Percentiles rank a stretch among this genome's conserved stretches.
These are phyloP conservation scores for Cylindrodendrum hubeiense DNA, from an alignment of 2,329 filamentous ascomycete genomes.

Conservation along the genomic window DNA sequence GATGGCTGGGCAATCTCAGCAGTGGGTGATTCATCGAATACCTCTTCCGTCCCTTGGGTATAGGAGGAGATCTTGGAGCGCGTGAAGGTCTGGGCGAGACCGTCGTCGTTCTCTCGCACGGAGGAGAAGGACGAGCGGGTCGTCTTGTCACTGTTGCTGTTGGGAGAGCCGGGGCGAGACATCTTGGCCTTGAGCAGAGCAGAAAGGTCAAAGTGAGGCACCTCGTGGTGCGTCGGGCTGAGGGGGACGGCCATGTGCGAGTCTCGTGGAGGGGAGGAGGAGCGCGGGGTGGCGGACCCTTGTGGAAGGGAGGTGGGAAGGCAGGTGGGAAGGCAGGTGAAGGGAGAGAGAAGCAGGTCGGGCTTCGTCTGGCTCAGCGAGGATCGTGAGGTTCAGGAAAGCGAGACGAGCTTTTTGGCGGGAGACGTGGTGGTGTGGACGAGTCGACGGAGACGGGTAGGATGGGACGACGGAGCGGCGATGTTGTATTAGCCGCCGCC, in stretches of 20 bases:
- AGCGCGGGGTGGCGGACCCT: constrained; percentile 37
- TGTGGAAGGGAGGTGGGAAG: constrained; percentile 27
- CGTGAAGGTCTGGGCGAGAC: constrained; percentile 73
- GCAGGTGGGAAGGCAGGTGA: constrained; percentile 3
- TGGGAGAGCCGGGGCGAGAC: constrained; percentile 52
- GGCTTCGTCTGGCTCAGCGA: constrained; percentile 9
- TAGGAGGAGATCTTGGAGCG: constrained; percentile 73
- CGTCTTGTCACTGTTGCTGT: constrained; percentile 50
- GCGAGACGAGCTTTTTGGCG: neutral
- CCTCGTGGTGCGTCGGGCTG: constrained; percentile 48
- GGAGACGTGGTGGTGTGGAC: constrained; percentile 2
- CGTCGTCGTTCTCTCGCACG: constrained; percentile 70
- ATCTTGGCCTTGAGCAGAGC: constrained; percentile 53
- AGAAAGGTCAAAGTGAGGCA: constrained; percentile 52
- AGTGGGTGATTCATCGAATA: constrained; percentile 63
- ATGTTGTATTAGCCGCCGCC: constrained; percentile 22
- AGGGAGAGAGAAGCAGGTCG: constrained; percentile 7
- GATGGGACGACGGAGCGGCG: constrained; percentile 12
- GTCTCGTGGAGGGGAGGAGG: constrained; percentile 28
- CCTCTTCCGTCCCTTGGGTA: constrained; percentile 61
- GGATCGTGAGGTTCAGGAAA: neutral
- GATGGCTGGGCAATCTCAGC: constrained; percentile 57
- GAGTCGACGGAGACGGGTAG: constrained; percentile 16
- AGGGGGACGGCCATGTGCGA: constrained; percentile 49
- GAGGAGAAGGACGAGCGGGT: constrained; percentile 72